Percentiles rank a stretch among this genome's conserved stretches.
These are phyloP conservation scores for Galeopsis tetrahit DNA, from an alignment of 257 asterid species.

Conservation along the genomic window DNA sequence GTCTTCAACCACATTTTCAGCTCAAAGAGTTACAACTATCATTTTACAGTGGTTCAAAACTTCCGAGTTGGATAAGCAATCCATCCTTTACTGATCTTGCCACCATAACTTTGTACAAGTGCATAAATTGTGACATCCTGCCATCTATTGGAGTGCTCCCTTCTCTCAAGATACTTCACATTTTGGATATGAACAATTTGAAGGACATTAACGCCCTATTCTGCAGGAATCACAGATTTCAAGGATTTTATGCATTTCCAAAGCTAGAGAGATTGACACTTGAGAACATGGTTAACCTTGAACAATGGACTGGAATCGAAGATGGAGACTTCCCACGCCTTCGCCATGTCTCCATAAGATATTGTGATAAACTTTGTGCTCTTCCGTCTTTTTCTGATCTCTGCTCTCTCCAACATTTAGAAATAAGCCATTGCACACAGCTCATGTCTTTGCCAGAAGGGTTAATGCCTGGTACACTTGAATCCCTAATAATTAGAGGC, in stretches of 20 bases:
- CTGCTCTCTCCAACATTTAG: conserved; percentile 38
- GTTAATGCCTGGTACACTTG: conserved; percentile 44
- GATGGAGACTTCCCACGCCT: conserved; percentile 52
- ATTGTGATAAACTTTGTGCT: conserved; percentile 44
- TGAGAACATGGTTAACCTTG: conserved; percentile 44
- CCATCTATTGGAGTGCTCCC: conserved; percentile 54
- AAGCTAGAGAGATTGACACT: conserved; percentile 45
- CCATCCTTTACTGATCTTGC: conserved; percentile 44
- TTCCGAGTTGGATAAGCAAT: conserved; percentile 54
- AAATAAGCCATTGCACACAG: conserved; percentile 38
- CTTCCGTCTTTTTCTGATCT: conserved; percentile 43
- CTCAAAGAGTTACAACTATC: conserved; percentile 42
- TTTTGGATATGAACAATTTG: conserved; percentile 40
- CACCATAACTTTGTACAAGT: conserved; percentile 42
- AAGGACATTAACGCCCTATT: conserved; percentile 38
- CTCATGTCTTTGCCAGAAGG: conserved; percentile 42
- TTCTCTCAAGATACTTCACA: conserved; percentile 39
- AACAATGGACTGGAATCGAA: conserved; percentile 45
- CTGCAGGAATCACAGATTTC: conserved; percentile 25
- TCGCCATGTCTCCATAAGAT: conserved; percentile 32
- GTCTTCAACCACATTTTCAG: conserved; percentile 48
- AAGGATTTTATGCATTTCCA: conserved; percentile 33
- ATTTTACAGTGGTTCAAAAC: conserved; percentile 42
- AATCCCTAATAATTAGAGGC: conserved; percentile 35
- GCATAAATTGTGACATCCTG: conserved; percentile 45